Percentiles rank a stretch among this genome's conserved stretches.
These are phyloP conservation scores for Aspergillus sp. DNA, from an alignment of 2,329 filamentous ascomycete genomes.

Conservation along the genomic window DNA sequence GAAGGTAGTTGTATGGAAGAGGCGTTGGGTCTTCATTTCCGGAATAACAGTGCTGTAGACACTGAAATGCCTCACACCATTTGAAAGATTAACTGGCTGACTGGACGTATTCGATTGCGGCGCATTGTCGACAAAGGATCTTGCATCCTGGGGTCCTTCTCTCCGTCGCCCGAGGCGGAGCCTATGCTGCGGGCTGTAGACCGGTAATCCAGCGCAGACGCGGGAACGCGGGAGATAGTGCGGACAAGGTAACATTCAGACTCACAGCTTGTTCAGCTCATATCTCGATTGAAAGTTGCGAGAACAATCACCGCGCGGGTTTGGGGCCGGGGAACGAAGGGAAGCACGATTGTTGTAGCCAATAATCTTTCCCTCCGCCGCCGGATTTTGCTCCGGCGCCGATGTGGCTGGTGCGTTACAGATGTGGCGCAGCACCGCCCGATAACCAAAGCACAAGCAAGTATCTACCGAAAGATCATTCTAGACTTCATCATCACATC, in stretches of 20 bases:
- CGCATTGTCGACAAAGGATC: constrained; percentile 17
- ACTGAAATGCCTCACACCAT: constrained; percentile 2
- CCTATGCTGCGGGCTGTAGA: constrained; percentile 22
- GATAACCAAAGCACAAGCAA: too few relatives aligned
- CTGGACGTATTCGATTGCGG: constrained; percentile 10
- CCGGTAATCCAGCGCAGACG: constrained; percentile 30
- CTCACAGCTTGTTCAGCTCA: constrained; percentile 16
- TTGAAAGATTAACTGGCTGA: background rate
- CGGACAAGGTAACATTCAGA: constrained; percentile 42
- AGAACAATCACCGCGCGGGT: background rate
- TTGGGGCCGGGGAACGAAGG: background rate
- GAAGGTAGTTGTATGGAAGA: background rate
- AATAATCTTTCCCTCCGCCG: background rate
- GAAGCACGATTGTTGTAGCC: background rate
- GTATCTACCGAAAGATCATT: too few relatives aligned
- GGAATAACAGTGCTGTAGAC: background rate
- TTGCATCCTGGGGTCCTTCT: constrained; percentile 6
- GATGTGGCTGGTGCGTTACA: constrained; percentile 30
- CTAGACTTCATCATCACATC: background rate
- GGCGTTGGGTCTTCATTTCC: background rate
- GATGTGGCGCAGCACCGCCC: constrained; percentile 29
- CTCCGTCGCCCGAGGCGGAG: constrained; percentile 24
- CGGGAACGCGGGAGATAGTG: constrained; percentile 32
- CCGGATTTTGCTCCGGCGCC: constrained; percentile 29
- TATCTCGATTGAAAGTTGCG: constrained; percentile 10